These are phyloP conservation scores for Drosera capensis DNA, from an alignment of 148 eudicot genomes.

Conservation along the genomic window DNA sequence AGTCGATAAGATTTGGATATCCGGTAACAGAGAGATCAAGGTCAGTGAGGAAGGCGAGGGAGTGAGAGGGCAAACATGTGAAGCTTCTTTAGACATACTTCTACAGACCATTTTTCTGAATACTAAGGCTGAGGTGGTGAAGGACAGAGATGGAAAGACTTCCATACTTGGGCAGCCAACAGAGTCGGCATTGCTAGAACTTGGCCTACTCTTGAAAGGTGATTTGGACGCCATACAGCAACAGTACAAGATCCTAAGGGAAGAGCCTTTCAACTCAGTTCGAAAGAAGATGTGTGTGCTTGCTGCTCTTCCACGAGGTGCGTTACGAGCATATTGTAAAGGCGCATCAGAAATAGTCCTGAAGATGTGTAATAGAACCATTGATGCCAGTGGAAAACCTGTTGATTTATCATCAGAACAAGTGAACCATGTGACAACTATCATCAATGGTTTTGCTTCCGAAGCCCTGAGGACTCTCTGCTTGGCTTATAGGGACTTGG, in stretches of 20 bases:
- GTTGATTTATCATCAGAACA: slow-evolving; percentile 26
- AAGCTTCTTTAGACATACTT: slow-evolving; percentile 23
- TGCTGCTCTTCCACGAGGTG: slow-evolving; percentile 25
- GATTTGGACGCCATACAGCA: slow-evolving; percentile 36
- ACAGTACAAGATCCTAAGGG: slow-evolving; percentile 25
- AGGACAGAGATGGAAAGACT: slow-evolving; percentile 36
- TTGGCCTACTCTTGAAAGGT: slow-evolving; percentile 53
- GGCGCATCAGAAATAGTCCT: slow-evolving; percentile 74
- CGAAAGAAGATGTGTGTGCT: slow-evolving; percentile 75
- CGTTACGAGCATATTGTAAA: slow-evolving; percentile 42
- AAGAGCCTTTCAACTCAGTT: slow-evolving; percentile 84
- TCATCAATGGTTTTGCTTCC: slow-evolving; percentile 48
- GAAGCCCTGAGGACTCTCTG: slow-evolving; percentile 70
- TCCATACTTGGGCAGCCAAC: slow-evolving; percentile 78
- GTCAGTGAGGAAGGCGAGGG: slow-evolving; percentile 11
- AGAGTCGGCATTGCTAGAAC: slow-evolving; percentile 73
- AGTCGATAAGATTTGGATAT: slow-evolving; percentile 58
- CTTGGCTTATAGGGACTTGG: slow-evolving; percentile 49
- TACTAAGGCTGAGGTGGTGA: slow-evolving; percentile 76
- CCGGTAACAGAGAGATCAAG: slow-evolving; percentile 33
- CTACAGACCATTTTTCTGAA: slow-evolving; percentile 58
- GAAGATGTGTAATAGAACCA: slow-evolving; percentile 41
- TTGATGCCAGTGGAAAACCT: slow-evolving; percentile 37
- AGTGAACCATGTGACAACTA: slow-evolving; percentile 22
- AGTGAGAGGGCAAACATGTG: slow-evolving; percentile 20